Percentiles rank a stretch among this genome's conserved stretches.
These are phyloP conservation scores for Mycena crocata DNA, from an alignment of 768 basidiomycete species.

Conservation along the genomic window DNA sequence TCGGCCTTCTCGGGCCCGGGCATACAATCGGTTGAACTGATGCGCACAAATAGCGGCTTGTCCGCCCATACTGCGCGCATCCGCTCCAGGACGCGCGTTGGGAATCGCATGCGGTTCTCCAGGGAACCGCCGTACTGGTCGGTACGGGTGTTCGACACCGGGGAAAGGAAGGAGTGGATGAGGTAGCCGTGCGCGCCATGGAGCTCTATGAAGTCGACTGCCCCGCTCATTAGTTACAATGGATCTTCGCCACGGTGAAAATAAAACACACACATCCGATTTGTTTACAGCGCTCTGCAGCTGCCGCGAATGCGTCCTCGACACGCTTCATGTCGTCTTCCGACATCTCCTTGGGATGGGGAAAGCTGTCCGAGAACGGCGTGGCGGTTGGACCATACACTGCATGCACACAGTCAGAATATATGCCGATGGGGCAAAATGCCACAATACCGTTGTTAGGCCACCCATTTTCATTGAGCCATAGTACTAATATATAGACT, in stretches of 20 bases:
- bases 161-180: slow-evolving; percentile 69
- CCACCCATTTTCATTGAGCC: slow-evolving; percentile 60
- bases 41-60: slow-evolving; percentile 79
- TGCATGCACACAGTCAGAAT: no score
- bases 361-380: slow-evolving; percentile 54
- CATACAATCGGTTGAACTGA: slow-evolving; percentile 73
- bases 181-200: slow-evolving; percentile 77
- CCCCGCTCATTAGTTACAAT: no score
- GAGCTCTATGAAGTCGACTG: slow-evolving; percentile 71
- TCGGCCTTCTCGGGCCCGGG: no score
- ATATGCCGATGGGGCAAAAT: no score
- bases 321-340: slow-evolving; percentile 67
- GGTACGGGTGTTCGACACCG: slow-evolving; percentile 70
- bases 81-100: slow-evolving; percentile 67
- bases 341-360: slow-evolving; percentile 68
- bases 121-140: slow-evolving; percentile 80
- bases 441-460: no score
- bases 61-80: slow-evolving; percentile 69
- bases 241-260: no score
- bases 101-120: slow-evolving; percentile 74
- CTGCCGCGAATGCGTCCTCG: slow-evolving; percentile 65
- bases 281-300: slow-evolving; percentile 62
- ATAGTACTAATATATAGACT: no score
- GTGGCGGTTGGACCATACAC: slow-evolving; percentile 72
- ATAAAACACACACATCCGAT: no score